Evolutionary conservation across 2,329 filamentous ascomycete genomes (phyloP), one percentile per base, ranked within the genome.

Genomic region (Aschersonia sp.): DNA sequence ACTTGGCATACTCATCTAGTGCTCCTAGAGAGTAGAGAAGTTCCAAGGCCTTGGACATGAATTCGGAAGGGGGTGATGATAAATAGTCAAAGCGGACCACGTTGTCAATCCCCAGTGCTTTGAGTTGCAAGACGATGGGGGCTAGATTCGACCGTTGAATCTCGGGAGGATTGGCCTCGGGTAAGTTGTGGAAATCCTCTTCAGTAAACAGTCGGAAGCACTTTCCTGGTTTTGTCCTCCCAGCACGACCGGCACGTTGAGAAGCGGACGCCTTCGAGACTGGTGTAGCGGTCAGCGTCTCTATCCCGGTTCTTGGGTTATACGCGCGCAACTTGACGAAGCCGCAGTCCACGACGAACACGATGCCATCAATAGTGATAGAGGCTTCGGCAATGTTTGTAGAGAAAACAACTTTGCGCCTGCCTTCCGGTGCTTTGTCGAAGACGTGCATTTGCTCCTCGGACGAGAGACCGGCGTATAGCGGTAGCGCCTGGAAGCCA

Each of bases 351-450:
- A 97, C 70, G 5, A 98, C 90, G 58, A 87, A 94, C 47, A 88
- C 81, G 50, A 97, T 89, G 3, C 87, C 88, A 47, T 92, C 83
- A 48, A 97, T 94, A 12, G 92, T 97, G 42, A 98, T 84, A 2
- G 87, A 95, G 5, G 92, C 90, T 68, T 98, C 92, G 10, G 92
- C 88, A 53, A 97, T 95, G 60, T 97, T 97, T 49, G 92, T 97
- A 4, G 87, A 84, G 54, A 95, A 82, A 37, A 98, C 85, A 40
- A 95, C 84, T 60, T 97, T 97, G 41, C 92, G 77, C 1, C 82
- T 89, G 50, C 89, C 83, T 51, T 86, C 81, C 0, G 86, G 80
- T 2, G 88, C 71, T 47, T 84, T 80, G 56, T 95, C 87, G 60
- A 97, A 97, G 41, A 97, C 84, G 54, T 89, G 89, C 79, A 95